Evolutionary conservation across 108 stramenopile species (phyloP), one percentile per base, ranked within the genome.

Genomic region (Conticribra weissflogii): DNA sequence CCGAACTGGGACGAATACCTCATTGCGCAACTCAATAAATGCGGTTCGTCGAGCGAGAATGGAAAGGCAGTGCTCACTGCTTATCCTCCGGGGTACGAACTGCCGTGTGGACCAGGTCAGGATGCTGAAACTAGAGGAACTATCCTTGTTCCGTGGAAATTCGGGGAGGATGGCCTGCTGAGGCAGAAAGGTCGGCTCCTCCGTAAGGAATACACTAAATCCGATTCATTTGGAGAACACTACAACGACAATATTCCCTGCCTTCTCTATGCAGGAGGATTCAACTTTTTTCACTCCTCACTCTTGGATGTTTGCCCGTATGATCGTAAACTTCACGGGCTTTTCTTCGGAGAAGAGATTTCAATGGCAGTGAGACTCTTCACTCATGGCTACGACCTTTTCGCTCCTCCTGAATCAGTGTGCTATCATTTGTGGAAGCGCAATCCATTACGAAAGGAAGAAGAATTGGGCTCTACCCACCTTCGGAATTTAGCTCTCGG

Each of bases 291-390:
- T 12, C 74, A 76, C 9, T 60, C 80, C 1, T 49, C 60, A 17
- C 24, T 82, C 3, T 61, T 88, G 14, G 52, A 63, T 2, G 66
- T 86, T 51, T 91, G 88, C 27, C 94, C 94, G 3, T 95, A 94
- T 68, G 93, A 95, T 74, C 68, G 66, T 7, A 64, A 54, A 49
- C 57, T 92, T 36, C 89, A 79, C 47, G 77, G 87, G 32, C 45
- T 95, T 2, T 96, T 96, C 74, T 95, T 96, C 66, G 96, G 96
- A 27, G 96, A 96, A 74, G 96, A 96, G 75, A 52, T 89, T 22
- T 77, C 79, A 54, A 88, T 92, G 88, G 94, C 96, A 22, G 84
- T 92, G 22, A 76, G 94, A 30, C 71, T 95, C 8, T 94, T 62
- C 44, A 91, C 89, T 2, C 78, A 85, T 59, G 94, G 94, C 0